phyloP scores from a whole-genome alignment of 2,329 filamentous ascomycete species.

The Monosporascus sp. region DNA sequence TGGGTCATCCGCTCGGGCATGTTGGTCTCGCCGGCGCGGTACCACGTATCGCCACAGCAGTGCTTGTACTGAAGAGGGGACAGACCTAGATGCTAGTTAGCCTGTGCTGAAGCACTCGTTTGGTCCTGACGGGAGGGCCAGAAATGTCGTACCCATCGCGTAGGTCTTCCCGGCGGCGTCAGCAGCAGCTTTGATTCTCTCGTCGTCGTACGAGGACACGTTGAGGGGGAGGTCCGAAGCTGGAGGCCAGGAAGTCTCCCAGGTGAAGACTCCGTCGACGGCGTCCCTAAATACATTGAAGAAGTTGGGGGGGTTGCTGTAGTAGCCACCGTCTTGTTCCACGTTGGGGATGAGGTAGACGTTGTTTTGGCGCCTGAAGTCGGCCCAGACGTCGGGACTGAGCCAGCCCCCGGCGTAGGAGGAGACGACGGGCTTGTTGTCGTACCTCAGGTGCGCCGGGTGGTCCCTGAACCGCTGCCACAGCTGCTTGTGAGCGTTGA shows the following conservation, averaged over 20 bases:
- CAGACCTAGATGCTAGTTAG: constrained; percentile 16
- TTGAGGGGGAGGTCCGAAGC: constrained; percentile 18
- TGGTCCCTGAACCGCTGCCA: constrained; percentile 19
- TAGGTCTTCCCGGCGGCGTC: constrained; percentile 25
- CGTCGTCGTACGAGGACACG: constrained; percentile 19
- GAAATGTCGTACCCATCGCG: constrained; percentile 24
- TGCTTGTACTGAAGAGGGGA: constrained; percentile 28
- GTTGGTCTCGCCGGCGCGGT: constrained; percentile 28
- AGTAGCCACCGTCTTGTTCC: constrained; percentile 27
- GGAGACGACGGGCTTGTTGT: constrained; percentile 24
- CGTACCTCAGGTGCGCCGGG: constrained; percentile 24
- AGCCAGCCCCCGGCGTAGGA: constrained; percentile 23
- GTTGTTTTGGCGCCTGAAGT: constrained; percentile 20
- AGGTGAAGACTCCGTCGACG: constrained; percentile 32
- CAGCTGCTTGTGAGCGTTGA: constrained; percentile 19
- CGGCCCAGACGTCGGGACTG: constrained; percentile 19
- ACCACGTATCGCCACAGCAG: constrained; percentile 25
- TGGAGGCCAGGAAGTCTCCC: constrained; percentile 33
- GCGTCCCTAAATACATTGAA: constrained; percentile 25
- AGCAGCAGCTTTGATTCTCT: constrained; percentile 16
- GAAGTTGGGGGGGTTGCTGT: constrained; percentile 20
- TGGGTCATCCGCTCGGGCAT: constrained; percentile 30
- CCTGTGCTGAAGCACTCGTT: background rate
- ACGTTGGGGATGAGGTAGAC: constrained; percentile 31
- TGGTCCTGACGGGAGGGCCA: background rate